phyloP scores from a whole-genome alignment of 177 flowering plant genomes.

The Vitis hybrid region DNA sequence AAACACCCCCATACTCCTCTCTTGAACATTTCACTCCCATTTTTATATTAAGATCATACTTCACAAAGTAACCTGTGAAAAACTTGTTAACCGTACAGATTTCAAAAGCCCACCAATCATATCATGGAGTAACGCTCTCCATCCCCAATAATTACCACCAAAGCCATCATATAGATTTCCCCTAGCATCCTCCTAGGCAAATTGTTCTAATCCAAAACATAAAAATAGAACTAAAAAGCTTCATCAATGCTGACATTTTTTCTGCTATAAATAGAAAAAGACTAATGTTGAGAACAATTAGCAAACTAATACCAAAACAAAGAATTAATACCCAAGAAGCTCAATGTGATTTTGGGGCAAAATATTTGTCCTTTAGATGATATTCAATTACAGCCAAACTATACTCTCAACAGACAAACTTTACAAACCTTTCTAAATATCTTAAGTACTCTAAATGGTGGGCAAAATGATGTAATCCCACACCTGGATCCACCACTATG shows the following conservation, averaged over 20 bases:
- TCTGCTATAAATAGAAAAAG: neutral
- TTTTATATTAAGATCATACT: too few relatives aligned
- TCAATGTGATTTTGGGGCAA: neutral
- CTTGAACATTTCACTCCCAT: too few relatives aligned
- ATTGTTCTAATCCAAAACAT: too few relatives aligned
- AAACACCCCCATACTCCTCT: too few relatives aligned
- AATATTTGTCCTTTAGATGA: neutral
- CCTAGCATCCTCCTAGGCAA: too few relatives aligned
- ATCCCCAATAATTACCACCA: too few relatives aligned
- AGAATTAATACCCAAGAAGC: neutral
- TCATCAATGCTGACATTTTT: neutral
- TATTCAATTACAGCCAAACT: conserved; percentile 12
- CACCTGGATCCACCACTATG: conserved; percentile 13
- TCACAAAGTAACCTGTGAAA: too few relatives aligned
- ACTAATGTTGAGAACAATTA: neutral
- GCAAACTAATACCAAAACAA: neutral
- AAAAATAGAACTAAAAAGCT: too few relatives aligned
- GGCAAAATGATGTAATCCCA: neutral
- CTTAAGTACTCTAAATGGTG: neutral
- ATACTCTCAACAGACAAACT: conserved; percentile 9
- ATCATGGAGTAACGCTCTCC: too few relatives aligned
- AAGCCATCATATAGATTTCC: too few relatives aligned
- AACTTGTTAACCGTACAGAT: too few relatives aligned
- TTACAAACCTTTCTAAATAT: conserved; percentile 11
- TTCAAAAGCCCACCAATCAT: too few relatives aligned